Evolutionary conservation across 441 rosid genomes (phyloP), one percentile per base, ranked within the genome.

Genomic region (Populus tomentosa): DNA sequence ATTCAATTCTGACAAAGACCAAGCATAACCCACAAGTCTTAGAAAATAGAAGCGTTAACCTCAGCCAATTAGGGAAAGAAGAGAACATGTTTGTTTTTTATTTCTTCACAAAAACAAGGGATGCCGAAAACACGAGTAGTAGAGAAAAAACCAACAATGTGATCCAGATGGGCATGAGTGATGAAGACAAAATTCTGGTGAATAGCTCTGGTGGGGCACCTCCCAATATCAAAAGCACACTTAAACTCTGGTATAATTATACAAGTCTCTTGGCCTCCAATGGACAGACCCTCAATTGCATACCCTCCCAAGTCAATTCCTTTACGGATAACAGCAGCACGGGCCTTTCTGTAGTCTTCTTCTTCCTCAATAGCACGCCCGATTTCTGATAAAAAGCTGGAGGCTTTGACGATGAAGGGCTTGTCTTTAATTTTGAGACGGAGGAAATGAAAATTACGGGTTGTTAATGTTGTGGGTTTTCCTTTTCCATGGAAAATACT

Each of bases 101-200:
- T 36, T 36, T 36, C 0, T 40, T 40, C 50, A 40, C 24, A 40
- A 2, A 53, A 68, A 70, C 26, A 67, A 40, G 63, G 36, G 26
- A 42, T 28, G 14, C 10, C 3, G 53, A 5, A 46, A 50, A 28
- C 13, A n/a, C 32, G 3, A 50, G 16, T 36, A n/a, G 53, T 23
- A 28, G 71, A 35, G 62, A 63, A 50, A 32, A 75, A 73, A 70
- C 89, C 85, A 75, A 95, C 97, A 69, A 93, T 93, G 83, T 95
- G 98, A 80, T 93, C 98, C 63, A 92, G 98, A 78, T 95, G 99
- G 59, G 87, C 98, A 80, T 95, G 99, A 67, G 98, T 91, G 77
- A 95, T 92, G 78, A 93, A 95, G 63, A 95, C 89, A 74, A 92
- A 95, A 76, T 93, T 93, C 91, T 93, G 99, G 20, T 95, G 97